Evolutionary conservation across 345 rosid species (phyloP), one percentile per base, ranked within the genome.

Genomic region (Anacardium occidentale): DNA sequence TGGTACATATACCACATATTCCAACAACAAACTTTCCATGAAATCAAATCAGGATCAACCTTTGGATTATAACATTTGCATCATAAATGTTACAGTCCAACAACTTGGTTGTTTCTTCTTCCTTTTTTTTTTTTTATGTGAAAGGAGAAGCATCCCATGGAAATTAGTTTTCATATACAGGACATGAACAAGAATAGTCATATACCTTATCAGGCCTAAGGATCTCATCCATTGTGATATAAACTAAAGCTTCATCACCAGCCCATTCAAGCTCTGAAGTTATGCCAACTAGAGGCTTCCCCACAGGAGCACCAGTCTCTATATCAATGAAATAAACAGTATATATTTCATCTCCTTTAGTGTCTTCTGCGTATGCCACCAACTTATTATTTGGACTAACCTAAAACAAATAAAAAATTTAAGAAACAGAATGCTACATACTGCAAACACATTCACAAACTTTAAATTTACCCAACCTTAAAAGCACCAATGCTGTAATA

Each of bases 121-220:
- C 42, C 8, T 37, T 50, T 18, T 50, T 50, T 15, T 6, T 12
- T 50, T 15, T 13, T 13, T 14, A 3, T 50, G 53, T 50, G 7
- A 50, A 50, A 50, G 18, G 53, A 13, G 53, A 50, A 18, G 53
- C 18, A 12, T 13, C 8, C 24, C 12, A 47, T 11, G 15, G 34
- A 4, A 13, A 54, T 18, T 20, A 42, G 14, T 47, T 37, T 32
- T 51, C 45, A n/a, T 53, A 62, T 52, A 47, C 21, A 71, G 13
- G 3, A 53, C 62, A 24, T 18, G 11, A 50, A 59, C 45, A 1
- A 32, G 32, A 58, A 73, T 22, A 56, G 44, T 32, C 69, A 70
- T 77, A 94, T 80, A 94, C 98, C 95, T 92, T 92, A 78, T 92
- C 89, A 45, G 97, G 87, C 59, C 98, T 91, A 79, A 83, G 91